A percentile compares a stretch with the other conserved stretches of the same genome.
phyloP scores from a whole-genome alignment of 2,329 filamentous ascomycete genomes.

The Claviceps pazoutovae region DNA sequence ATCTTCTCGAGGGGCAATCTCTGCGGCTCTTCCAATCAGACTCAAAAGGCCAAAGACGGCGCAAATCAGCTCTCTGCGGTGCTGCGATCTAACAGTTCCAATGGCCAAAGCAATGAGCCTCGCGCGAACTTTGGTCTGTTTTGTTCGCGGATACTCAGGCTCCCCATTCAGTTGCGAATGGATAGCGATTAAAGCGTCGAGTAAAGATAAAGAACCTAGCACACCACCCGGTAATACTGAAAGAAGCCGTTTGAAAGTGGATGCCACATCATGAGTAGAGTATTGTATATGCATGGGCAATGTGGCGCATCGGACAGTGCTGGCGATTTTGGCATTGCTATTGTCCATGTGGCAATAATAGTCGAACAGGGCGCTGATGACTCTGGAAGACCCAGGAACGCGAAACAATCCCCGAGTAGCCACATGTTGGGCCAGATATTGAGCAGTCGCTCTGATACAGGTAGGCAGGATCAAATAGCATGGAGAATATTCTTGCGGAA shows the following conservation, averaged over 20 bases:
- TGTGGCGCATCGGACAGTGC: constrained; percentile 44
- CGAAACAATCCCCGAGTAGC: constrained; percentile 47
- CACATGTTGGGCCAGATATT: constrained; percentile 44
- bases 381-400: constrained; percentile 43
- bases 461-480: constrained; percentile 46
- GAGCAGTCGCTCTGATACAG: constrained; percentile 51
- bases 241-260: constrained; percentile 52
- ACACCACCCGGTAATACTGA: constrained; percentile 51
- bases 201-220: constrained; percentile 45
- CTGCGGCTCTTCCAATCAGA: constrained; percentile 43
- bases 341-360: constrained; percentile 43
- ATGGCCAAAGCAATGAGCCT: constrained; percentile 53
- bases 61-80: constrained; percentile 49
- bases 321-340: constrained; percentile 34
- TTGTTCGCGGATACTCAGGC: constrained; percentile 37
- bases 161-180: constrained; percentile 39
- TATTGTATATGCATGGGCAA: constrained; percentile 46
- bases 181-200: constrained; percentile 49
- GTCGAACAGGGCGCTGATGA: constrained; percentile 45
- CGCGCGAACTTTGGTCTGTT: constrained; percentile 43
- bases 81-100: constrained; percentile 42
- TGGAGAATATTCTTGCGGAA: constrained; percentile 45
- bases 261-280: constrained; percentile 51
- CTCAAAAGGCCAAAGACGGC: constrained; percentile 53
- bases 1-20: constrained; percentile 38